These are phyloP conservation scores for Brassica balearica DNA, from an alignment of 441 rosid genomes.

Conservation along the genomic window DNA sequence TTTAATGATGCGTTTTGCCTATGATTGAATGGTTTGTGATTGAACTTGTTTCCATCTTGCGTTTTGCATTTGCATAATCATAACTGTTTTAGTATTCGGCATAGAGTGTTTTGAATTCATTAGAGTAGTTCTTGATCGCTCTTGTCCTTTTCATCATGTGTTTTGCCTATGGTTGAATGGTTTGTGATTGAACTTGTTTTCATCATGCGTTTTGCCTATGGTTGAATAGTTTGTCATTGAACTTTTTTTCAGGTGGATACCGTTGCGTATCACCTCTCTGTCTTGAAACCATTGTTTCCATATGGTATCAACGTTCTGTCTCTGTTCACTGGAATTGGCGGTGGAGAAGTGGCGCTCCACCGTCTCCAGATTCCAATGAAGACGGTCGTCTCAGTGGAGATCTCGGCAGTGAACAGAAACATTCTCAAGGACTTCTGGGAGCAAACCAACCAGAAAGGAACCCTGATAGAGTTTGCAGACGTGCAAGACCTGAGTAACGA, in stretches of 20 bases:
- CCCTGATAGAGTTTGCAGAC: conserved; percentile 55
- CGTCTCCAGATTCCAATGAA: conserved; percentile 73
- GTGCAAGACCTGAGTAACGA: conserved; percentile 55
- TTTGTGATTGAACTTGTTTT: conserved; percentile 24
- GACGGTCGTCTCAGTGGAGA: conserved; percentile 79
- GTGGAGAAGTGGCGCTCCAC: conserved; percentile 91
- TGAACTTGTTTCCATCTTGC: conserved; percentile 37
- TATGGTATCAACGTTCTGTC: conserved; percentile 79
- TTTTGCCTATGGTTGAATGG: neutral
- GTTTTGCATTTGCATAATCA: no score
- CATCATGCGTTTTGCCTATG: conserved; percentile 49
- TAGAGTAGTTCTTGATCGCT: neutral
- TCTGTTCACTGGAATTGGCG: conserved; percentile 94
- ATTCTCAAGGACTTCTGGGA: conserved; percentile 81
- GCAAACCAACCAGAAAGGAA: conserved; percentile 83
- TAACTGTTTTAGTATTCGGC: no score
- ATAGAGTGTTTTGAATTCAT: no score
- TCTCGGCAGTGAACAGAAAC: conserved; percentile 63
- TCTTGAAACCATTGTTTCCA: conserved; percentile 65
- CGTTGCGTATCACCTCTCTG: conserved; percentile 90
- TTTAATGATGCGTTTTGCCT: neutral
- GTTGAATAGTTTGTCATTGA: neutral
- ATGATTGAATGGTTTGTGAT: neutral
- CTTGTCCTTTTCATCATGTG: neutral
- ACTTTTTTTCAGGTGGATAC: conserved; percentile 74